These are phyloP conservation scores for Micromonas pusilla DNA, from an alignment of 139 green algal species.

Conservation along the genomic window DNA sequence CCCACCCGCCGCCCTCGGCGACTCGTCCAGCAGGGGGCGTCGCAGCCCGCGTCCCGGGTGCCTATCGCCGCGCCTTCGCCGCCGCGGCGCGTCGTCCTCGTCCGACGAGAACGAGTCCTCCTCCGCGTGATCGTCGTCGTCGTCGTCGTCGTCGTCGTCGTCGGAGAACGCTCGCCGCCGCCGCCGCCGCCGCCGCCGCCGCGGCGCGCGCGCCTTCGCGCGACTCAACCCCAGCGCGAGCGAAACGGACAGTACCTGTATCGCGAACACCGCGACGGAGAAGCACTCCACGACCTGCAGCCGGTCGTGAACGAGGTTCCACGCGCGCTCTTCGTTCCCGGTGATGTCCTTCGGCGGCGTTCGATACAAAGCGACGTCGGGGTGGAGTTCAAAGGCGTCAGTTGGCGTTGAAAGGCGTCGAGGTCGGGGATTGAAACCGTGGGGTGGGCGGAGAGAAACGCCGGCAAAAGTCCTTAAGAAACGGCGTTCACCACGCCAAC, in stretches of 20 bases:
- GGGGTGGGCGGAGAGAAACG: too few species aligned
- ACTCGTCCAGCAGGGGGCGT: neutral
- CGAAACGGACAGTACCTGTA: neutral
- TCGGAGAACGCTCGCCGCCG: neutral
- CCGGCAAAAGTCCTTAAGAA: too few species aligned
- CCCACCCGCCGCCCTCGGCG: neutral
- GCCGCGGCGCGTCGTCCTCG: neutral
- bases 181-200: slow-evolving; percentile 1
- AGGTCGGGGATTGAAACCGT: too few species aligned
- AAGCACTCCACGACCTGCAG: neutral
- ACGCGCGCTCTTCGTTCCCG: neutral
- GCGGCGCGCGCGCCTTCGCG: neutral
- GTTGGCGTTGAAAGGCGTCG: too few species aligned
- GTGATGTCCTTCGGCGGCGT: neutral
- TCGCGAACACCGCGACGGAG: neutral
- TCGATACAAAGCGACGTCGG: neutral
- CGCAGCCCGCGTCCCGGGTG: too few species aligned
- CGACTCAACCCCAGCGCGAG: neutral
- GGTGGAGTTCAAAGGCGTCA: neutral
- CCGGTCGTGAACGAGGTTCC: neutral
- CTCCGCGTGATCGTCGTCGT: slow-evolving; percentile 1
- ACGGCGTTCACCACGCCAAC: too few species aligned
- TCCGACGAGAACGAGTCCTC: neutral
- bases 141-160: slow-evolving; percentile 12
- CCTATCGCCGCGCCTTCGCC: neutral